Conservation (phyloP, 139 green algal species). For the Picochlorum sp. region DNA sequence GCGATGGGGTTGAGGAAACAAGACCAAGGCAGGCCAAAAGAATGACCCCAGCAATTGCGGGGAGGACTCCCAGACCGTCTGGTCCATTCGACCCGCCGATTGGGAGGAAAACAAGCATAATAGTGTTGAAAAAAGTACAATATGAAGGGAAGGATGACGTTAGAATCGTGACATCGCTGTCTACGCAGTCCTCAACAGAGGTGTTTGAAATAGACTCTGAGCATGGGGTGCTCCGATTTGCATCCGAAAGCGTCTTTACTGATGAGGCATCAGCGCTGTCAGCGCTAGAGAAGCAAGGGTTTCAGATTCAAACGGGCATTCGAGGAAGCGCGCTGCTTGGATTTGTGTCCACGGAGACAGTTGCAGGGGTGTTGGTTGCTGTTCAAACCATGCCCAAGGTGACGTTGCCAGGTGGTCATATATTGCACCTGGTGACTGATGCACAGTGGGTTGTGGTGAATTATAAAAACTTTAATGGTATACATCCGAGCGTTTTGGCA, state of each 20-base stretch:
- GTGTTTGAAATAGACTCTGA: slow-evolving; percentile 4
- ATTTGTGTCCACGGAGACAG: slow-evolving; percentile 54
- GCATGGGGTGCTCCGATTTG: slow-evolving; percentile 1
- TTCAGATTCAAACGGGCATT: slow-evolving; percentile 30
- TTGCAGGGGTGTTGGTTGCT: slow-evolving; percentile 73
- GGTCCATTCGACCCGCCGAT: slow-evolving; percentile 20
- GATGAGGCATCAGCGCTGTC: slow-evolving; percentile 26
- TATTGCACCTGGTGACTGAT: slow-evolving; percentile 70
- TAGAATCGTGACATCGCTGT: slow-evolving; percentile 24
- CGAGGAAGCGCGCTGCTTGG: slow-evolving; percentile 70
- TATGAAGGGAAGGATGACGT: slow-evolving; percentile 16
- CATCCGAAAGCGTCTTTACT: neutral
- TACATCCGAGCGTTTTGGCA: neutral
- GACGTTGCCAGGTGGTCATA: slow-evolving; percentile 77
- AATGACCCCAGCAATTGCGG: neutral
- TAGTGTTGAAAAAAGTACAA: slow-evolving; percentile 6
- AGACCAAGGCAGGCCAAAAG: neutral
- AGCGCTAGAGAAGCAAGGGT: slow-evolving; percentile 12
- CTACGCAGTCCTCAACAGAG: slow-evolving; percentile 22
- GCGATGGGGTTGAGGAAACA: neutral
- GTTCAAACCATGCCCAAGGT: slow-evolving; percentile 58
- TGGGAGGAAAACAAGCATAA: slow-evolving; percentile 16
- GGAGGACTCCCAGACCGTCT: neutral
- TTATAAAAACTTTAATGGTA: slow-evolving; percentile 35
- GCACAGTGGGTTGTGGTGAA: slow-evolving; percentile 71